Evolutionary conservation across 306 rosid genomes (phyloP).

Genomic region (Sesbania bispinosa): DNA sequence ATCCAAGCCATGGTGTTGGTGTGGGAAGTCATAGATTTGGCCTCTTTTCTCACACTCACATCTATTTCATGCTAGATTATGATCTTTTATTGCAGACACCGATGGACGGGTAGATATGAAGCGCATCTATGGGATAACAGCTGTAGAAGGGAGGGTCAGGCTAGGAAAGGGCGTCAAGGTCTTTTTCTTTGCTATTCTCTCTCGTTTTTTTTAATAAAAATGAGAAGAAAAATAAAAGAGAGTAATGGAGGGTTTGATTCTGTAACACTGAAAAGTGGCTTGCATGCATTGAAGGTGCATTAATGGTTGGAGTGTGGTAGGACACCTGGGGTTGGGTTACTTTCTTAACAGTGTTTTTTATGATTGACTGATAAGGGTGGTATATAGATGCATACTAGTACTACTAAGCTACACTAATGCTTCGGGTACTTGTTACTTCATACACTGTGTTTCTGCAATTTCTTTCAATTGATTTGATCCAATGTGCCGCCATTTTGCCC

Average conservation of each 20-base stretch:
- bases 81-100: slow-evolving; percentile 47
- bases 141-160: slow-evolving; percentile 86
- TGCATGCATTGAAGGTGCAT: slow-evolving; percentile 56
- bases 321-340: slow-evolving; percentile 48
- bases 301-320: slow-evolving; percentile 29
- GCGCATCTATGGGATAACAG: slow-evolving; percentile 99
- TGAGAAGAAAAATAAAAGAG: neutral
- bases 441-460: neutral
- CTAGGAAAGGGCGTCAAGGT: slow-evolving; percentile 98
- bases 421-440: slow-evolving; percentile 28
- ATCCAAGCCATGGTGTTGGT: too few species aligned
- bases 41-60: neutral
- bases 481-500: slow-evolving; percentile 74
- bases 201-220: neutral
- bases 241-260: neutral
- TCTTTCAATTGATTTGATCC: slow-evolving; percentile 30
- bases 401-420: neutral
- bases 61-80: neutral
- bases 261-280: slow-evolving; percentile 31
- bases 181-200: neutral
- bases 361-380: slow-evolving; percentile 66
- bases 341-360: slow-evolving; percentile 33
- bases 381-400: neutral
- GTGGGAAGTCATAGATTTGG: neutral
- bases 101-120: slow-evolving; percentile 98